These are phyloP conservation scores for Penicillium italicum DNA, from an alignment of 2,329 filamentous ascomycete genomes.

Conservation along the genomic window DNA sequence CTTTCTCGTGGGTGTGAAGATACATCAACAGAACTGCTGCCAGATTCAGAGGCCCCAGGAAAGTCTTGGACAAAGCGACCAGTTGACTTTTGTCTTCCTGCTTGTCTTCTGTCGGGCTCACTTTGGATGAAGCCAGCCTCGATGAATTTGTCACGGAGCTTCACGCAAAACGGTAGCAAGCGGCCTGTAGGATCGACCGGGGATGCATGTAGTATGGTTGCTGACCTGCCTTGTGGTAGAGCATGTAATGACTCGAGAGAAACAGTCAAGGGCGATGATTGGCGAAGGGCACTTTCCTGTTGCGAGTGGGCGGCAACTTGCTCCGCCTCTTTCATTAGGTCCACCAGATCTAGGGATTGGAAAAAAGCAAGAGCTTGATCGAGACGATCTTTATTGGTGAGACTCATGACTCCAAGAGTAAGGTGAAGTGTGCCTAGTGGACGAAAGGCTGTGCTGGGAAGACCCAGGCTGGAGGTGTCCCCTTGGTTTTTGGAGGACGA, in stretches of 20 bases:
- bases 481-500: slow-evolving; percentile 11
- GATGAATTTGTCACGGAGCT: slow-evolving; percentile 42
- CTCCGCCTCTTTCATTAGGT: slow-evolving; percentile 36
- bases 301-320: slow-evolving; percentile 19
- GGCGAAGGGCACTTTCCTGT: background rate
- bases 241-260: slow-evolving; percentile 43
- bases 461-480: slow-evolving; percentile 39
- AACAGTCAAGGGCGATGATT: slow-evolving; percentile 36
- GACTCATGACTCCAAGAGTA: slow-evolving; percentile 81
- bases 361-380: slow-evolving; percentile 47
- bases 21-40: background rate
- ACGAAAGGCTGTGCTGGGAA: slow-evolving; percentile 66
- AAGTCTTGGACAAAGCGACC: background rate
- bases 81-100: background rate
- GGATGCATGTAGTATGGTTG: slow-evolving; percentile 41
- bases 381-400: slow-evolving; percentile 52
- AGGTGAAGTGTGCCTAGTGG: slow-evolving; percentile 79
- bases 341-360: slow-evolving; percentile 43
- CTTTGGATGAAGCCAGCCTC: slow-evolving; percentile 43
- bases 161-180: slow-evolving; percentile 42
- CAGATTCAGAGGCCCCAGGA: background rate
- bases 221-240: slow-evolving; percentile 33
- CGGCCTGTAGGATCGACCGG: slow-evolving; percentile 40
- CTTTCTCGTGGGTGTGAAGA: slow-evolving; percentile 3
- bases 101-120: slow-evolving; percentile 21